These are phyloP conservation scores for Populus tomentosa DNA, from an alignment of 441 rosid genomes.

Conservation along the genomic window DNA sequence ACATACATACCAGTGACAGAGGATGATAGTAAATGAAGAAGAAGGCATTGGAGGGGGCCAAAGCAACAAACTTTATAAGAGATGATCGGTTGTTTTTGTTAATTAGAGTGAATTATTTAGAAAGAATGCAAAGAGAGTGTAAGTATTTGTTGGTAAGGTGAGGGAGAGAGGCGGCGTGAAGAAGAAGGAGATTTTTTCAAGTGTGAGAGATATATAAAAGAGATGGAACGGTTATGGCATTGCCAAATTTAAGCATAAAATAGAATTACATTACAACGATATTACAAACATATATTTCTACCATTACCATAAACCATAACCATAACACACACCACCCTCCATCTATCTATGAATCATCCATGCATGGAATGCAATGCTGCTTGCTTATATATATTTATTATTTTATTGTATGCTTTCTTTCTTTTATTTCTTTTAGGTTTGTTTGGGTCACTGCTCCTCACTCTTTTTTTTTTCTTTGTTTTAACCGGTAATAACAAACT, in stretches of 20 bases:
- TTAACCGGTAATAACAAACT: no score
- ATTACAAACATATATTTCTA: neutral
- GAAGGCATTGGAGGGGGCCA: slow-evolving; percentile 15
- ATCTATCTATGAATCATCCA: slow-evolving; percentile 9
- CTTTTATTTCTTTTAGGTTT: neutral
- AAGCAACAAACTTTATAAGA: neutral
- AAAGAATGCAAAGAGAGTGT: slow-evolving; percentile 53
- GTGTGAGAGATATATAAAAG: neutral
- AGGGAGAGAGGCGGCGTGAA: slow-evolving; percentile 69
- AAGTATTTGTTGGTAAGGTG: slow-evolving; percentile 31
- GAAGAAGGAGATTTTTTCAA: slow-evolving; percentile 43
- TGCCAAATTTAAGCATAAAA: neutral
- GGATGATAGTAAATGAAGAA: slow-evolving; percentile 14
- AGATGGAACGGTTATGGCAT: neutral
- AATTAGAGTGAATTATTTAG: slow-evolving; percentile 18
- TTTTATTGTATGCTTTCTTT: neutral
- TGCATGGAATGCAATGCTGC: slow-evolving; percentile 10
- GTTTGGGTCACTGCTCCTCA: neutral
- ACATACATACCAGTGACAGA: slow-evolving; percentile 29
- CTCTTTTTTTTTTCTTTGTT: no score
- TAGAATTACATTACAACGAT: neutral
- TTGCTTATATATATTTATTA: neutral
- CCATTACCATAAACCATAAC: no score
- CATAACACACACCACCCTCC: neutral
- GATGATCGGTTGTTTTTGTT: slow-evolving; percentile 8